phyloP scores from a whole-genome alignment of 768 basidiomycete species.

The Xerocomus potaroensis region DNA sequence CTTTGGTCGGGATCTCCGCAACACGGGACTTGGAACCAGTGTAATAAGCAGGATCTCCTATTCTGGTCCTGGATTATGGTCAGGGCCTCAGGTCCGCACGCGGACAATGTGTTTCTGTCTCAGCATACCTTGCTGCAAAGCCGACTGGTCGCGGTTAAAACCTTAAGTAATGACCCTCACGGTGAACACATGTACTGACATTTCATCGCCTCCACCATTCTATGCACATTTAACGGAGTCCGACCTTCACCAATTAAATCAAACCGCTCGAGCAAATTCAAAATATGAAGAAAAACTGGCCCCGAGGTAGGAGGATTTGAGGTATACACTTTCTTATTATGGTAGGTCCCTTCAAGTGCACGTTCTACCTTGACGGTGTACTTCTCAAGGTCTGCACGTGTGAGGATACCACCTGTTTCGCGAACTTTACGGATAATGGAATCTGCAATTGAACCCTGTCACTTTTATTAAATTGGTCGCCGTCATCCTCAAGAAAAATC shows the following conservation, averaged over 20 bases:
- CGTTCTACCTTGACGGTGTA: constrained; percentile 67
- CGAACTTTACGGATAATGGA: constrained; percentile 68
- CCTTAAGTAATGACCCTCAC: constrained; percentile 8
- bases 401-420: constrained; percentile 74
- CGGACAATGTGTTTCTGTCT: constrained; percentile 6
- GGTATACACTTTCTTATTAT: constrained; percentile 77
- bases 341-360: constrained; percentile 77
- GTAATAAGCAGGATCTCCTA: constrained; percentile 71
- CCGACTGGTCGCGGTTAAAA: constrained; percentile 40
- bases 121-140: constrained; percentile 55
- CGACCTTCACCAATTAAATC: constrained; percentile 44
- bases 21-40: constrained; percentile 54
- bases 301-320: constrained; percentile 84
- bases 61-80: constrained; percentile 56
- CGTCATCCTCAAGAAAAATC: constrained; percentile 4
- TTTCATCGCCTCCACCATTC: constrained; percentile 81
- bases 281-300: constrained; percentile 84
- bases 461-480: constrained; percentile 13
- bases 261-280: constrained; percentile 87
- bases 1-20: constrained; percentile 61
- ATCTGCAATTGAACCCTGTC: constrained; percentile 76
- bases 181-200: constrained; percentile 43
- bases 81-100: constrained; percentile 1
- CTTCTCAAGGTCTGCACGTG: constrained; percentile 63
- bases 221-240: constrained; percentile 67